These are phyloP conservation scores for Linnemannia hyalina DNA, from an alignment of 192 early-diverging fungal species.

Conservation along the genomic window DNA sequence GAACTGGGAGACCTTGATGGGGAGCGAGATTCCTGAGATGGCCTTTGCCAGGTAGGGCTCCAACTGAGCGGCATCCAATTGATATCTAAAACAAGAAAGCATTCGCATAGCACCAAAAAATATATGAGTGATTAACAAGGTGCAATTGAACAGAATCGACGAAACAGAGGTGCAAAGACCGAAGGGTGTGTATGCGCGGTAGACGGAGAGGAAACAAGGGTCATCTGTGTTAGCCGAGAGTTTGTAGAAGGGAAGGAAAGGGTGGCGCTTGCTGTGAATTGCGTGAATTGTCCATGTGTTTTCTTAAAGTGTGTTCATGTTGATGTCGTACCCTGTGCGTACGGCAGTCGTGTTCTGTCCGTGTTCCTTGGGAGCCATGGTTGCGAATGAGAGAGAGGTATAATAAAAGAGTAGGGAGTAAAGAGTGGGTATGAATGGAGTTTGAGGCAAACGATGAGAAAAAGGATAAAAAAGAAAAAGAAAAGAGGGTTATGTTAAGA, in stretches of 20 bases:
- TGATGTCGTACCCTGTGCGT: slow-evolving; percentile 38
- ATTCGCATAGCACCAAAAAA: neutral
- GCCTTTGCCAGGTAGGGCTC: slow-evolving; percentile 69
- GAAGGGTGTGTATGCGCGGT: neutral
- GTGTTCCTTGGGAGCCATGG: slow-evolving; percentile 46
- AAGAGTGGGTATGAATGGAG: neutral
- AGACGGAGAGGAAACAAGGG: neutral
- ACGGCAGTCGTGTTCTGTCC: slow-evolving; percentile 53
- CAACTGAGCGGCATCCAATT: slow-evolving; percentile 72
- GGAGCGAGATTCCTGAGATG: slow-evolving; percentile 67
- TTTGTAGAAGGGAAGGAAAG: neutral
- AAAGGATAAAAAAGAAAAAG: neutral
- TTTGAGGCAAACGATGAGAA: neutral
- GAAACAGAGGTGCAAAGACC: too few relatives aligned
- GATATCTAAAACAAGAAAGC: slow-evolving; percentile 26
- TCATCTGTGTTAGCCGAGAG: neutral
- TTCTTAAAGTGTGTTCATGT: too few relatives aligned
- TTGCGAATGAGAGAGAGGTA: neutral
- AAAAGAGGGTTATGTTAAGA: neutral
- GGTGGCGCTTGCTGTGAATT: neutral
- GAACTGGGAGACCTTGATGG: slow-evolving; percentile 87
- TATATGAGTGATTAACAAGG: neutral
- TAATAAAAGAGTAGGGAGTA: neutral
- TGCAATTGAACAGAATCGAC: neutral
- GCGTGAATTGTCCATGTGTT: too few relatives aligned